A percentile compares a stretch with the other conserved stretches of the same genome.
These are phyloP conservation scores for Hypoxylon intermedium DNA, from an alignment of 495 filamentous ascomycete species.

Conservation along the genomic window DNA sequence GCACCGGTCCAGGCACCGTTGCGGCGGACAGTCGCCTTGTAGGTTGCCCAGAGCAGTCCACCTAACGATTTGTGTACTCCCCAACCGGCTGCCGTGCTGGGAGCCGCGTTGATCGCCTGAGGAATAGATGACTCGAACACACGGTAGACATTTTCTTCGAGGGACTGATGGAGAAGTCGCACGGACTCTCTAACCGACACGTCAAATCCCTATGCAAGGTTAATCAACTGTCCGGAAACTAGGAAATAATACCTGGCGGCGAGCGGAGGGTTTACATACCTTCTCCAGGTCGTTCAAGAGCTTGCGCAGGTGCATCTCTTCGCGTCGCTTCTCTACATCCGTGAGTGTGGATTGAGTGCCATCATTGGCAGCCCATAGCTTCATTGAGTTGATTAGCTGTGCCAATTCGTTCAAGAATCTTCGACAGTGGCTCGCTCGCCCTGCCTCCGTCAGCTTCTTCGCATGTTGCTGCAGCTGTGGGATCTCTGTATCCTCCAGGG, in stretches of 20 bases:
- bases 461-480: constrained; percentile 68
- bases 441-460: constrained; percentile 62
- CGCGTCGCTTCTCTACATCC: constrained; percentile 48
- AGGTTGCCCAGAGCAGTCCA: constrained; percentile 63
- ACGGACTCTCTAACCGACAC: constrained; percentile 46
- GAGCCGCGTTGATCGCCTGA: constrained; percentile 48
- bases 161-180: constrained; percentile 45
- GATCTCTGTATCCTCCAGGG: constrained; percentile 56
- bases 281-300: constrained; percentile 55
- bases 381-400: constrained; percentile 65
- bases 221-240: constrained; percentile 1
- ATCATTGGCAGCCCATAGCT: constrained; percentile 61
- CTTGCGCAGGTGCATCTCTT: constrained; percentile 51
- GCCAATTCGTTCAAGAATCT: constrained; percentile 57
- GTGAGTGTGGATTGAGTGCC: constrained; percentile 52
- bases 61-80: constrained; percentile 53
- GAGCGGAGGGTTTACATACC: too few species aligned
- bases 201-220: constrained; percentile 42
- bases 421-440: constrained; percentile 35
- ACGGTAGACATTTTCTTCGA: constrained; percentile 55
- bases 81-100: constrained; percentile 57
- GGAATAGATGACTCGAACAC: constrained; percentile 49
- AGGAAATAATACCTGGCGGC: constrained; percentile 14
- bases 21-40: constrained; percentile 67
- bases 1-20: constrained; percentile 46